These are phyloP conservation scores for Evernia prunastri DNA, from an alignment of 495 filamentous ascomycete genomes.

Conservation along the genomic window DNA sequence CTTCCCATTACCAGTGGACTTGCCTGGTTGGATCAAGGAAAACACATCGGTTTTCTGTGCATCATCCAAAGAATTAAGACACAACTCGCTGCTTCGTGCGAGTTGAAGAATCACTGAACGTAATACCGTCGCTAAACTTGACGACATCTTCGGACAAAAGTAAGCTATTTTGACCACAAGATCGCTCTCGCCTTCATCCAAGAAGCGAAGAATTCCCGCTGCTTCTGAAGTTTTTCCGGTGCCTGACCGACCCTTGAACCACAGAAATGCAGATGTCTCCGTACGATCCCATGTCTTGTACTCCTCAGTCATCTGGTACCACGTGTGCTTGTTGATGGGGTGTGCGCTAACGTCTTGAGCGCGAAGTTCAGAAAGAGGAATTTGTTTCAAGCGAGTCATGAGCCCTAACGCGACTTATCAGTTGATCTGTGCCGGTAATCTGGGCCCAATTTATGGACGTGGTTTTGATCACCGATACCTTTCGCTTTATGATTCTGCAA, in stretches of 20 bases:
- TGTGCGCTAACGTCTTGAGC: background rate
- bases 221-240: background rate
- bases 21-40: background rate
- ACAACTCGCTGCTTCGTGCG: conserved; percentile 5
- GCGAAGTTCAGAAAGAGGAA: background rate
- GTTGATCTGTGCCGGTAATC: background rate
- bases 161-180: background rate
- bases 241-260: background rate
- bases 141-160: conserved; percentile 7
- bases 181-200: background rate
- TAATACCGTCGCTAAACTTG: conserved; percentile 1
- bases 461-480: background rate
- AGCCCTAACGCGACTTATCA: background rate
- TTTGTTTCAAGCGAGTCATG: background rate
- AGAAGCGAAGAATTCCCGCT: background rate
- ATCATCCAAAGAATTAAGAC: conserved; percentile 7
- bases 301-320: background rate
- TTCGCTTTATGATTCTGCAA: conserved; percentile 1
- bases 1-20: background rate
- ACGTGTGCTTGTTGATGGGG: background rate
- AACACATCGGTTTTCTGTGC: background rate
- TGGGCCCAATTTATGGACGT: background rate
- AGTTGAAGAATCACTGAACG: conserved; percentile 6
- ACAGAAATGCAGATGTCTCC: background rate
- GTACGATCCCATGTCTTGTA: background rate